These are phyloP conservation scores for Lactuca saligna DNA, from an alignment of 129 eudicot species.

Conservation along the genomic window DNA sequence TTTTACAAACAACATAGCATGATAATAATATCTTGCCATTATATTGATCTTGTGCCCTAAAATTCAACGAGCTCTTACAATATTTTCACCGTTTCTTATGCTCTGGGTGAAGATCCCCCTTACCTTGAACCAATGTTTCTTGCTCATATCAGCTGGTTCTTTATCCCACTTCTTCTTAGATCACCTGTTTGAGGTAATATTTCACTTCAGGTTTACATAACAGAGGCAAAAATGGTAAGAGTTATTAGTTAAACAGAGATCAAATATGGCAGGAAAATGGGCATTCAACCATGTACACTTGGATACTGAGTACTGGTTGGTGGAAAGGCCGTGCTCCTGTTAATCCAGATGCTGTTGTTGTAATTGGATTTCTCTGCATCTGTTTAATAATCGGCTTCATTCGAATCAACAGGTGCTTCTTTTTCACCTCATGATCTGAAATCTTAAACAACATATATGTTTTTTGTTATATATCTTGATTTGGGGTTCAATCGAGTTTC, in stretches of 20 bases:
- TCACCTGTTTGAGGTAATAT: slow-evolving; percentile 91
- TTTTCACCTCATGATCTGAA: background rate
- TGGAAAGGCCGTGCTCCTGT: slow-evolving; percentile 83
- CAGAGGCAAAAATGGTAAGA: background rate
- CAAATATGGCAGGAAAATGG: slow-evolving; percentile 71
- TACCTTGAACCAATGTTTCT: slow-evolving; percentile 67
- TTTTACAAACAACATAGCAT: background rate
- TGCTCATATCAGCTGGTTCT: slow-evolving; percentile 82
- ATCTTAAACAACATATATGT: background rate
- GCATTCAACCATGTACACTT: slow-evolving; percentile 75
- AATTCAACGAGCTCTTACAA: background rate
- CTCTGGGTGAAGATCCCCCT: slow-evolving; percentile 59
- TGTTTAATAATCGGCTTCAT: slow-evolving; percentile 70
- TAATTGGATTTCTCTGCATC: slow-evolving; percentile 64
- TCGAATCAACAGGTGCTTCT: slow-evolving; percentile 74
- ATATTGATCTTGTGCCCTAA: background rate
- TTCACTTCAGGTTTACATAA: background rate
- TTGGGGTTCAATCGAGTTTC: background rate
- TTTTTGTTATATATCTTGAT: background rate
- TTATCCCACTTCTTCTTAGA: slow-evolving; percentile 93
- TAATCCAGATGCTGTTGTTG: slow-evolving; percentile 80
- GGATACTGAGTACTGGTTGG: slow-evolving; percentile 99
- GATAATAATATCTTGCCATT: background rate
- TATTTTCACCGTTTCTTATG: background rate
- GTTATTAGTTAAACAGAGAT: background rate